Conservation (phyloP, 2,329 filamentous ascomycete genomes). For the Phaeosphaeria sp. region DNA sequence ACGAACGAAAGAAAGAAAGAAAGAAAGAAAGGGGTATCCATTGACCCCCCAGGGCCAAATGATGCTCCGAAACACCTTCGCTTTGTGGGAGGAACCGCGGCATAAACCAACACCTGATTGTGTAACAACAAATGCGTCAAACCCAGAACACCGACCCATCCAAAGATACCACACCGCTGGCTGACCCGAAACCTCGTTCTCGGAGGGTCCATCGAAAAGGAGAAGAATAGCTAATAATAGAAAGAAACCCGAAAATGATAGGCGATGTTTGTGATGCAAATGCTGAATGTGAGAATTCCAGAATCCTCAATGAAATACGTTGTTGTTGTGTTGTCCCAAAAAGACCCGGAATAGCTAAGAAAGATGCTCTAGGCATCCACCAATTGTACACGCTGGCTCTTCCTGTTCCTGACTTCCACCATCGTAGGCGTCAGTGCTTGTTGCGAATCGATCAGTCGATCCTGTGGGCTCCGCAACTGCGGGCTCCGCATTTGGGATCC, state of each 20-base stretch:
- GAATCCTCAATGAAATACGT: neutral
- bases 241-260: neutral
- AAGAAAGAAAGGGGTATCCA: neutral
- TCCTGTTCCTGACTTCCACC: slow-evolving; percentile 45
- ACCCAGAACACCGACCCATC: slow-evolving; percentile 4
- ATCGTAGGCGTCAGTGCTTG: slow-evolving; percentile 43
- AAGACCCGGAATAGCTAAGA: neutral
- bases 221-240: neutral
- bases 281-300: neutral
- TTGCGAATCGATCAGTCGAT: slow-evolving; percentile 33
- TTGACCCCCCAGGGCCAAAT: neutral
- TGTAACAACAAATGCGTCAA: slow-evolving; percentile 12
- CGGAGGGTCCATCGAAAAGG: too few species aligned
- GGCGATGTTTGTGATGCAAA: neutral
- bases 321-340: neutral
- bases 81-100: slow-evolving; percentile 1
- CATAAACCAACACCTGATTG: slow-evolving; percentile 7
- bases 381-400: slow-evolving; percentile 44
- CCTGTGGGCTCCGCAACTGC: slow-evolving; percentile 20
- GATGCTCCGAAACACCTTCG: slow-evolving; percentile 6
- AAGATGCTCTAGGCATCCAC: slow-evolving; percentile 35
- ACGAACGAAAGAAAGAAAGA: slow-evolving; percentile 3
- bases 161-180: neutral
- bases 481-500: slow-evolving; percentile 14
- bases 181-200: neutral